Evolutionary conservation across 148 eudicot genomes (phyloP), one percentile per base, ranked within the genome.

Genomic region (Chenopodium formosanum): DNA sequence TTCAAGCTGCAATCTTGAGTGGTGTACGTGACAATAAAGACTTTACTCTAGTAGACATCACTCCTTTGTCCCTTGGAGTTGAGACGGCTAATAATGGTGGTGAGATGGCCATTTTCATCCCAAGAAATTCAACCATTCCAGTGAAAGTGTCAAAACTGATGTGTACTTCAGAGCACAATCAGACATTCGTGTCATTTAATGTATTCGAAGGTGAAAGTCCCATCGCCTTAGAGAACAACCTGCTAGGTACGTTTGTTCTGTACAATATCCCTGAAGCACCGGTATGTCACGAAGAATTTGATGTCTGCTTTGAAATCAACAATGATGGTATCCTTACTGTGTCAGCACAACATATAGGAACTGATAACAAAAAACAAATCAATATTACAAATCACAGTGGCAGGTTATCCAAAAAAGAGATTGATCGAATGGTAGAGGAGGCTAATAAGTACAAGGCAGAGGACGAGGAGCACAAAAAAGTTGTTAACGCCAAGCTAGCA

Each of bases 331-430:
- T 74, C 76, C 50, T 74, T n/a, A 74, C 31, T 0, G 76, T 74
- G 34, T 74, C 76, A 6, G 60, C 60, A 1, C 56, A 74, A 9
- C 76, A 1, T 5, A 22, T 4, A 5, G 76, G 76, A 1, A 74
- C 76, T 23, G 34, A 74, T 16, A 74, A 74, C 34, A 74, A 74
- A 27, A 44, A 74, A 2, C 31, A 74, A 74, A 74, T 74, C 17
- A 48, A 5, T 16, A 22, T 74, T 7, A 25, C 56, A 9, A 25
- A 74, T 25, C 25, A 70, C 23, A 58, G 67, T 70, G 74, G 74
- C 4, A 70, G 74, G 50, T 70, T 19, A 16, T 70, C 48, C 8
- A 70, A 70, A 37, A 11, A 70, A 7, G 25, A 70, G 25, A 40
- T 69, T 31, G 72, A 69, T 14, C 44, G 46, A 32, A 69, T 69